Evolutionary conservation across 2,329 filamentous ascomycete genomes (phyloP), one percentile per base, ranked within the genome.

Genomic region (Cordyceps farinosa): DNA sequence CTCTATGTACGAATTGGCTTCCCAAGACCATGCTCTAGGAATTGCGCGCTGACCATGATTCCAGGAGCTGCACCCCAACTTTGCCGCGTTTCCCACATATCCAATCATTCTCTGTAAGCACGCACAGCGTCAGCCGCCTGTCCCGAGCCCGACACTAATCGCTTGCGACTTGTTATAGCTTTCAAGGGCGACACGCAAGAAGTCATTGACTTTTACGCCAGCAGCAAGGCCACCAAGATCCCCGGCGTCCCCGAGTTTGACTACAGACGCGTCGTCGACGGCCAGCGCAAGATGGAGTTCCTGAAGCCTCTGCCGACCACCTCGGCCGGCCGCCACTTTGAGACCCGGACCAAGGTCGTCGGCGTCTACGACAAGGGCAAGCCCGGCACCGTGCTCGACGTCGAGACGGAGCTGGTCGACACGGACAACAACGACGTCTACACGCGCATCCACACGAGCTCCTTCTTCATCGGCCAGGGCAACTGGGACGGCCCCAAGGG

Each of bases 351-450:
- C 71, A 92, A 89, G 73, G 90, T 96, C 30, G 76, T 96, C 27
- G 92, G 91, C 57, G 90, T 96, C 44, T 96, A 95, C 75, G 92
- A 96, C 79, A 96, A 96, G 81, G 92, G 92, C 70, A 90, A 90
- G 68, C 85, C 91, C 0, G 90, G 90, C 63, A 90, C 88, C 10
- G 91, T 96, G 2, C 82, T 95, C 45, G 91, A 96, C 77, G 89
- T 87, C 5, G 89, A 96, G 80, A 85, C 87, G 66, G 82, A 89
- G 62, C 84, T 96, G 52, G 90, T 95, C 29, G 90, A 96, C 68
- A 84, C 80, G 61, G 79, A 78, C 64, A 85, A 77, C 3, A 88
- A 86, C 34, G 90, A 94, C 65, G 83, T 90, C 27, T 96, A 93
- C 76, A 82, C 82, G 15, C 85, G 87, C 69, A 85, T 87, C 65